Base-by-base conservation (phyloP, 2,329 filamentous ascomycete species). In the Mollisia scopiformis region DNA sequence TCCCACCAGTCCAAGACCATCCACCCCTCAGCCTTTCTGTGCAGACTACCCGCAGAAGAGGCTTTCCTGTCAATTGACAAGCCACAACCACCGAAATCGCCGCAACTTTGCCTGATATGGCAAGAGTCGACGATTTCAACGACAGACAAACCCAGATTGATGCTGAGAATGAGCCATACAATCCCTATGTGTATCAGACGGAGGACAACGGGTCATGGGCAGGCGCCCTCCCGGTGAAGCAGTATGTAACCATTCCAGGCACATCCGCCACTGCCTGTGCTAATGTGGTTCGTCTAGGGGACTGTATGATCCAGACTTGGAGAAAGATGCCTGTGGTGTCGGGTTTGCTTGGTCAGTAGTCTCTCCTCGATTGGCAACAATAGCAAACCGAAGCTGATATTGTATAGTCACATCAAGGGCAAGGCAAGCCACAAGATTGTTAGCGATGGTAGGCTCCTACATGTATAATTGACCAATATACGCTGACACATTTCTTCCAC, bases 261-360 rank as follows among this genome's bases (percentile, higher is more conserved):
- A n/a, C 31, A 27, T 16, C 28, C 16, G 28, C 28, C 23, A n/a
- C 10, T 8, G 13, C 16, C 13, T 23, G 53, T 50, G 50, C 55
- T 66, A 55, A 68, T 55, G 16, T 51, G 33, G 49, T 55, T 37
- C n/a, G n/a, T 37, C 49, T 58, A 84, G 82, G 75, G 95, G 94
- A 84, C 87, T 99, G 55, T 99, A 99, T 76, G 93, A 98, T 80
- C 95, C 95, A 66, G 88, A 89, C 76, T 87, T 96, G 67, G 95
- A 98, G 81, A 98, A 98, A 79, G 95, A 99, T 93, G 93, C 95
- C 70, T 99, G 95, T 75, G 95, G 95, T 91, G 95, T 99, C 74
- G 95, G 95, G 77, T 99, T 99, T 79, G 92, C 94, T 79, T 96
- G 94, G 92, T 96, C 83, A 82, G 88, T 84, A 16, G 7, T 7